Evolutionary conservation across 2,329 filamentous ascomycete genomes (phyloP).

Genomic region (Ophioceras dolichostomum): DNA sequence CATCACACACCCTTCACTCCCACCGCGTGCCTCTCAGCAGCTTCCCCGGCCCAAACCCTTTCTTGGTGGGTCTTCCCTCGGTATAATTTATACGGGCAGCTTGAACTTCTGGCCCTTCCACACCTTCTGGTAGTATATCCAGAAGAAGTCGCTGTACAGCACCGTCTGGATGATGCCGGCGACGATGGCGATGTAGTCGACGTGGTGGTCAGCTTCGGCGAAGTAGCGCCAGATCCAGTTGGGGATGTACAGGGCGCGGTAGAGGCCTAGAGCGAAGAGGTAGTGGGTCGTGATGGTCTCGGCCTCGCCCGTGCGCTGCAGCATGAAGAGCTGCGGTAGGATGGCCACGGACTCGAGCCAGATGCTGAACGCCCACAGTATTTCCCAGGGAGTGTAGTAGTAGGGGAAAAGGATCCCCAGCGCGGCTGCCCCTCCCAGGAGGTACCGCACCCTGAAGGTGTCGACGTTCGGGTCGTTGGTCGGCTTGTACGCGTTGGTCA

Average conservation of each 20-base stretch:
- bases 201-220: conserved; percentile 55
- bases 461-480: conserved; percentile 95
- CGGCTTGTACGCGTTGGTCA: conserved; percentile 95
- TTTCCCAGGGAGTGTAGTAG: conserved; percentile 70
- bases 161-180: conserved; percentile 90
- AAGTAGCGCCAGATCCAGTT: conserved; percentile 96
- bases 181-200: conserved; percentile 77
- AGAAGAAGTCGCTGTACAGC: conserved; percentile 98
- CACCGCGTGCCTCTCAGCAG: no score
- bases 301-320: conserved; percentile 92
- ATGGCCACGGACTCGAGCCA: conserved; percentile 98
- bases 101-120: conserved; percentile 84
- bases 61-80: no score
- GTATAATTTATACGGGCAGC: conserved; percentile 63
- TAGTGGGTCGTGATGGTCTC: conserved; percentile 99
- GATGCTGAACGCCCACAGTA: conserved; percentile 95
- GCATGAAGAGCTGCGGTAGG: conserved; percentile 93
- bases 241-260: conserved; percentile 91
- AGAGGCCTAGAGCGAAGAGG: conserved; percentile 82
- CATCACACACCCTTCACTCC: no score
- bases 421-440: conserved; percentile 68
- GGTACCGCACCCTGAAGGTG: conserved; percentile 93
- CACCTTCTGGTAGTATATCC: conserved; percentile 97
- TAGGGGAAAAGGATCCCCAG: conserved; percentile 77
- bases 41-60: no score